These are phyloP conservation scores for Verruconis gallopava DNA, from an alignment of 2,329 filamentous ascomycete species.

Conservation along the genomic window DNA sequence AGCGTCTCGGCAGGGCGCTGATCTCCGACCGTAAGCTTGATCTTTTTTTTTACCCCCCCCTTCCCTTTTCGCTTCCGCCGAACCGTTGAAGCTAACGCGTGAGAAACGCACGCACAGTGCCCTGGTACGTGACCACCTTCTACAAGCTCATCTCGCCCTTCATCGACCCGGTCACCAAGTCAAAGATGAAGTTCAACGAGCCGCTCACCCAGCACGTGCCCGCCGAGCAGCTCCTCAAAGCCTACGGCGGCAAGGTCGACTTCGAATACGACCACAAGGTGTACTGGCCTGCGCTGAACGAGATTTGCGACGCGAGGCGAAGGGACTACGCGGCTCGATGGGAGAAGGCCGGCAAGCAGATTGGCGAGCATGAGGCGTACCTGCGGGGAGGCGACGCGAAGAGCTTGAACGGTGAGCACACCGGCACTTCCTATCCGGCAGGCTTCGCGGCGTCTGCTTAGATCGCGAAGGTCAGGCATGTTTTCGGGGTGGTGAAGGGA, in stretches of 20 bases:
- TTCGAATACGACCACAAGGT: constrained; percentile 81
- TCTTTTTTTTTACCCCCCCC: constrained; percentile 2
- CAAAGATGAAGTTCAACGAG: constrained; percentile 97
- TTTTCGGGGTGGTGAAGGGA: no score
- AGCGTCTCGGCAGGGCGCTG: constrained; percentile 75
- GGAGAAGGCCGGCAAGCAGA: constrained; percentile 62
- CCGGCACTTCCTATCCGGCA: not conserved
- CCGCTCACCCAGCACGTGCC: constrained; percentile 75
- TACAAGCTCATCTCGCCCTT: constrained; percentile 94
- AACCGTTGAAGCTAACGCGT: not conserved
- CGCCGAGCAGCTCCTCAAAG: constrained; percentile 65
- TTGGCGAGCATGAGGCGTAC: constrained; percentile 81
- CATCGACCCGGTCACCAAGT: constrained; percentile 84
- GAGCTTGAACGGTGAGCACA: not conserved
- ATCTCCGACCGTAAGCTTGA: constrained; percentile 64
- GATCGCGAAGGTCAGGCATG: no score
- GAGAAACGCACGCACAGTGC: no score
- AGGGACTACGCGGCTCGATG: constrained; percentile 55
- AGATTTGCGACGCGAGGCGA: constrained; percentile 53
- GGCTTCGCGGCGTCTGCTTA: constrained; percentile 1
- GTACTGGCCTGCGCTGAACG: constrained; percentile 81
- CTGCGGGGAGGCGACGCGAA: constrained; percentile 53
- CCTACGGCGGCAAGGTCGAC: constrained; percentile 64
- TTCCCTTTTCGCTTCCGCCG: constrained; percentile 5
- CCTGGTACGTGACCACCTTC: constrained; percentile 84